Conservation (phyloP, 2,329 filamentous ascomycete genomes). For the Phoma sp. region DNA sequence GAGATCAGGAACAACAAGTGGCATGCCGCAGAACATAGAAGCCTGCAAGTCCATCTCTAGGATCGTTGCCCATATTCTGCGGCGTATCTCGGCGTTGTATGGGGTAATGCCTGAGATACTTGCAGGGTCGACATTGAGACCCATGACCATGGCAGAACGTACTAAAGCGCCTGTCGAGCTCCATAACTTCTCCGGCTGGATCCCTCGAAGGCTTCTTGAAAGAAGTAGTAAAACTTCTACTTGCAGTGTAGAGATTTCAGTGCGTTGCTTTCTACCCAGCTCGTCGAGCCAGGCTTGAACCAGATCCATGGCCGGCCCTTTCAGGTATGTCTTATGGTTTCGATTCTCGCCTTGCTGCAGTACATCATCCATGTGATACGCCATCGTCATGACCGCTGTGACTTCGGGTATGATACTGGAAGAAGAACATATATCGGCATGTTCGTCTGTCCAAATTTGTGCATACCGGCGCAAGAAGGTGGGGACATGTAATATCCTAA, state of each 20-base stretch:
- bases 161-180: conserved; percentile 45
- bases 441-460: conserved; percentile 24
- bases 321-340: conserved; percentile 21
- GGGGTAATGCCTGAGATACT: conserved; percentile 42
- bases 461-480: conserved; percentile 34
- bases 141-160: conserved; percentile 52
- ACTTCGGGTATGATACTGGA: conserved; percentile 33
- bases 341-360: conserved; percentile 11
- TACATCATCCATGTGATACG: conserved; percentile 26
- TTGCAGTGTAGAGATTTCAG: conserved; percentile 30
- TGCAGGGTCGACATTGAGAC: conserved; percentile 50
- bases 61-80: conserved; percentile 55
- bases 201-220: conserved; percentile 18
- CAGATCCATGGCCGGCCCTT: conserved; percentile 20
- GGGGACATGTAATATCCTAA: conserved; percentile 32
- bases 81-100: conserved; percentile 49
- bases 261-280: conserved; percentile 28
- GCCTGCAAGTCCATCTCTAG: conserved; percentile 49
- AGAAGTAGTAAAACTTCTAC: conserved; percentile 26
- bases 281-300: conserved; percentile 32
- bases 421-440: conserved; percentile 15
- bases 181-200: conserved; percentile 30
- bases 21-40: conserved; percentile 28
- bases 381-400: conserved; percentile 30
- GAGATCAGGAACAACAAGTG: conserved; percentile 22